Conservation (phyloP, 2,329 filamentous ascomycete genomes). For the Nemania sp. region DNA sequence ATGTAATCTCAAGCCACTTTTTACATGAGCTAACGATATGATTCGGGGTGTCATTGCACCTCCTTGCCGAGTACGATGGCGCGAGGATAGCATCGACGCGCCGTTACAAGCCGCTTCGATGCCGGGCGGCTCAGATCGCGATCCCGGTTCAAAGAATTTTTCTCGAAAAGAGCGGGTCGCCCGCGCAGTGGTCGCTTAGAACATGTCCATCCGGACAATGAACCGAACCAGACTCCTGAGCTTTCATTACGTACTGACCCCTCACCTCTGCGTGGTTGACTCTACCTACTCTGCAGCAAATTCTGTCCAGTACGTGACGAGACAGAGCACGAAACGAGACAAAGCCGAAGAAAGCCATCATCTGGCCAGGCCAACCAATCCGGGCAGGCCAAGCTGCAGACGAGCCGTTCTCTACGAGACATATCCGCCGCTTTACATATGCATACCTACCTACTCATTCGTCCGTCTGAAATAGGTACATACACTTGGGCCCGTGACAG, state of each 20-base stretch:
- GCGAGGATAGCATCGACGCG: no score
- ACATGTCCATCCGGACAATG: slow-evolving; percentile 11
- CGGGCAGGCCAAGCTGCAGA: not conserved
- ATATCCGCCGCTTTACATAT: no score
- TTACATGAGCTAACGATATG: no score
- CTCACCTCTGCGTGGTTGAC: slow-evolving; percentile 5
- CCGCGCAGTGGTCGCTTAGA: slow-evolving; percentile 1
- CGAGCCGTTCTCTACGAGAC: slow-evolving; percentile 11
- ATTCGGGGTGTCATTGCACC: no score
- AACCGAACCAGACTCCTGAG: slow-evolving; percentile 16
- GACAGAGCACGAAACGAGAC: slow-evolving; percentile 8
- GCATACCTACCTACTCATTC: no score
- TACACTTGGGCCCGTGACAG: not conserved
- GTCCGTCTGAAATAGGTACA: no score
- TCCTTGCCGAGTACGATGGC: no score
- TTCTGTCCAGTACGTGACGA: not conserved
- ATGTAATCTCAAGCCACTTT: no score
- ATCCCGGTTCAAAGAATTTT: slow-evolving; percentile 14
- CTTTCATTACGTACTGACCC: slow-evolving; percentile 21
- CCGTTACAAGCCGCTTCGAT: slow-evolving; percentile 17
- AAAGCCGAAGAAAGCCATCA: slow-evolving; percentile 25
- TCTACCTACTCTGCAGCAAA: not conserved
- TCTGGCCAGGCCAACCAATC: slow-evolving; percentile 12
- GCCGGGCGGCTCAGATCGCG: slow-evolving; percentile 13
- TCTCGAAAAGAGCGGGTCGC: slow-evolving; percentile 16